Evolutionary conservation across 2,329 filamentous ascomycete species (phyloP), one percentile per base, ranked within the genome.

Genomic region (Fusarium tjaetaba): DNA sequence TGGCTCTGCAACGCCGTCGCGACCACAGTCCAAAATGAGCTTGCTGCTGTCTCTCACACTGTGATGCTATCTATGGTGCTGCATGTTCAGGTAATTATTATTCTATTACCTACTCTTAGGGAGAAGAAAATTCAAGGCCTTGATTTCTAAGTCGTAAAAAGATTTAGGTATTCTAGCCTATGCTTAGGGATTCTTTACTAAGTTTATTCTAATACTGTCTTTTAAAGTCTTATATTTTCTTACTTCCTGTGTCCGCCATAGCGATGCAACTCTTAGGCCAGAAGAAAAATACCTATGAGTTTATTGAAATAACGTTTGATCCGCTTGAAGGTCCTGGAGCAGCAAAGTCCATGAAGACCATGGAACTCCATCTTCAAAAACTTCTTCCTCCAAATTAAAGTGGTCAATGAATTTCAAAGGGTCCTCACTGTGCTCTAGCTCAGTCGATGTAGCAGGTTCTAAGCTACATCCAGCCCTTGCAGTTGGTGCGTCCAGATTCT

Each of bases 211-310:
- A 11, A 20, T 26, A 20, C 11, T 2, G 1, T 22, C 11, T 20
- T 45, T 3, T 1, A 14, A 26, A 45, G 11, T 45, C 24, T 13
- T 45, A 3, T 9, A 45, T 45, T 8, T 13, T 34, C 13, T 34
- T 34, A 34, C 32, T 34, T 34, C 32, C 1, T 34, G 13, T 15
- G 32, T 34, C 13, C 32, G 13, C 13, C 2, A 34, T 34, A 34
- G 13, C 32, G 32, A 34, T 18, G 13, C 11, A 5, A 0, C n/a
- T 14, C 8, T 3, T 15, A 5, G 28, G 11, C 5, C 2, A 20
- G 15, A 34, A 20, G 2, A 24, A 0, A 15, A 7, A 14, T 4
- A 2, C 2, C 2, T 34, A 0, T 14, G 2, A 3, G 4, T 11
- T 34, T 28, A 28, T 26, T 32, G 20, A 22, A 48, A n/a, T 7